Evolutionary conservation across 2,329 filamentous ascomycete genomes (phyloP), one percentile per base, ranked within the genome.

Genomic region (Clonostachys byssicola): DNA sequence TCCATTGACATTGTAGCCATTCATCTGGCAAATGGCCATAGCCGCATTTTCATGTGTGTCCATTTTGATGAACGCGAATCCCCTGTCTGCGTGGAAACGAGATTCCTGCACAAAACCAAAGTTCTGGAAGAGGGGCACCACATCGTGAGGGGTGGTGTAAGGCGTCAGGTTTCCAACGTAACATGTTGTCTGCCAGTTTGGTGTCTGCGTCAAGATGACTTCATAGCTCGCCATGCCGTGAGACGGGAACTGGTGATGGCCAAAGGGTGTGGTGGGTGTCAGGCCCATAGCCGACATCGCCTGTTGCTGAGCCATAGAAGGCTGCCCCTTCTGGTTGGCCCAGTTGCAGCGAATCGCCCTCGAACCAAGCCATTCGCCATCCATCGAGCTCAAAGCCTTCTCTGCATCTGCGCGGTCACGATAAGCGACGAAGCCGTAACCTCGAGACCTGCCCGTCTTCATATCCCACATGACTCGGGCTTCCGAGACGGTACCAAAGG

Each of bases 391-490:
- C 61, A 99, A 71, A 2, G 94, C 92, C 72, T 96, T 96, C 68
- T 99, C 94, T 30, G 94, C 94, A 61, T 99, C 94, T 35, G 81
- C 74, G 53, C 92, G 89, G 53, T 99, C 94, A 52, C 92, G 88
- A 80, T 95, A 99, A 44, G 94, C 94, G 57, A 97, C 92, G 63
- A 99, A 99, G 12, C 94, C 94, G 63, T 99, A 99, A 51, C 94
- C 94, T 64, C 94, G 89, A 56, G 94, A 97, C 54, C 94, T 86
- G 56, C 94, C 94, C 35, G 94, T 99, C 80, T 99, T 99, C 94
- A 99, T 99, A 68, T 99, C 94, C 94, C 94, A 99, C 94, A 99
- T 99, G 54, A 99, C 94, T 60, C 94, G 91, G 50, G 94, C 94
- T 70, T 99, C 94, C 4, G 94, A 99, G 43, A 99, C 92, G 12